These are phyloP conservation scores for Hypholoma fasciculare DNA, from an alignment of 768 basidiomycete genomes.

Conservation along the genomic window DNA sequence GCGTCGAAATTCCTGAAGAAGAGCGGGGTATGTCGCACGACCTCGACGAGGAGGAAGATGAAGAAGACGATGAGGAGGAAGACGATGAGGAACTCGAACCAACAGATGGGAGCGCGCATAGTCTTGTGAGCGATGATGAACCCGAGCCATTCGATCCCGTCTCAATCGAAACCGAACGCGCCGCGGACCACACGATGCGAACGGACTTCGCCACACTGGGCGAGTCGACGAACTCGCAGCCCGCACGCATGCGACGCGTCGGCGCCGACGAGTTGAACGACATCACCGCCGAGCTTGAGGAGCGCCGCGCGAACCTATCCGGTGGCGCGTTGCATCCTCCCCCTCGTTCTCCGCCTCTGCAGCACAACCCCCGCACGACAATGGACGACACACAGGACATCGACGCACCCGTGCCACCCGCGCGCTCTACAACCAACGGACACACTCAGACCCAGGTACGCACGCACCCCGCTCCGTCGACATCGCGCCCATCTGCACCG, in stretches of 20 bases:
- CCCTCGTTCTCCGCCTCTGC: slow-evolving; percentile 11
- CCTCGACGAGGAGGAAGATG: slow-evolving; percentile 26
- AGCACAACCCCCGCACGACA: slow-evolving; percentile 10
- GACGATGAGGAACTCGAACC: slow-evolving; percentile 17
- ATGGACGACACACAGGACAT: slow-evolving; percentile 21
- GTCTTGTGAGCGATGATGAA: slow-evolving; percentile 25
- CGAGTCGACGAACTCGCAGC: slow-evolving; percentile 29
- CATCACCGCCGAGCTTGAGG: slow-evolving; percentile 67
- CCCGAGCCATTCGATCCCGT: slow-evolving; percentile 36
- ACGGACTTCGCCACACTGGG: slow-evolving; percentile 57
- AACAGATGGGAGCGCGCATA: slow-evolving; percentile 23
- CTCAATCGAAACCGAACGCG: slow-evolving; percentile 17
- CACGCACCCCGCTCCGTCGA: slow-evolving; percentile 8
- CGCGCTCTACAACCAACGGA: background rate
- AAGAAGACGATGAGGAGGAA: slow-evolving; percentile 26
- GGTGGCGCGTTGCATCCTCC: slow-evolving; percentile 11
- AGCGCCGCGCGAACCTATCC: slow-evolving; percentile 53
- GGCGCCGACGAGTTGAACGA: slow-evolving; percentile 59
- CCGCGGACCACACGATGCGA: slow-evolving; percentile 46
- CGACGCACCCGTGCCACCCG: background rate
- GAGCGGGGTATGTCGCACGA: slow-evolving; percentile 36
- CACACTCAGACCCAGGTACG: background rate
- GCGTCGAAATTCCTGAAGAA: slow-evolving; percentile 25
- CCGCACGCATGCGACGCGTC: slow-evolving; percentile 40
- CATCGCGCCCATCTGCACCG: slow-evolving; percentile 33